phyloP scores from a whole-genome alignment of 2,329 filamentous ascomycete species.

The Fusarium torreyae region DNA sequence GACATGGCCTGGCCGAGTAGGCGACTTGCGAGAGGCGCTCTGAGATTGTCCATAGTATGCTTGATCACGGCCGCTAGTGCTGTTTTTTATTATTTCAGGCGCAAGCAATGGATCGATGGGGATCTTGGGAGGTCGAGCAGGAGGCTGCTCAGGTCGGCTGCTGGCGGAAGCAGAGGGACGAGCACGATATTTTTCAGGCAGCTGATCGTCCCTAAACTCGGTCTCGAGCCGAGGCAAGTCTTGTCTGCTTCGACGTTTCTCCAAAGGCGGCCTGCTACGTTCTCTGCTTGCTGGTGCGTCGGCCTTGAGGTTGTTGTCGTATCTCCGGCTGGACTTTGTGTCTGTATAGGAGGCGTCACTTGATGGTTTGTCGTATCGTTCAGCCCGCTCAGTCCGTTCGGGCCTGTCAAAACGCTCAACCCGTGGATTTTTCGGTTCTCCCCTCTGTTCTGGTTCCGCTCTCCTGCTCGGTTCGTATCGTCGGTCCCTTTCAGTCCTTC shows the following conservation, averaged over 20 bases:
- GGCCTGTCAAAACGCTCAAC: constrained; percentile 33
- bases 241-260: constrained; percentile 54
- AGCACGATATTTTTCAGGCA: constrained; percentile 54
- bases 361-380: constrained; percentile 29
- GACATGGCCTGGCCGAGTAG: constrained; percentile 52
- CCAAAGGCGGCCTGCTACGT: constrained; percentile 44
- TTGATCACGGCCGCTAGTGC: constrained; percentile 60
- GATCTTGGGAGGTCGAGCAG: constrained; percentile 49
- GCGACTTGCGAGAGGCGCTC: constrained; percentile 41
- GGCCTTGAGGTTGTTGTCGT: constrained; percentile 39
- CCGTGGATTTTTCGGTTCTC: constrained; percentile 25
- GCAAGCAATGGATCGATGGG: constrained; percentile 57
- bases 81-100: constrained; percentile 60
- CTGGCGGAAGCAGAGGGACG: constrained; percentile 55
- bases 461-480: constrained; percentile 21
- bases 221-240: constrained; percentile 64
- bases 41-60: constrained; percentile 53
- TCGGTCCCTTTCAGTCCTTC: constrained; percentile 8
- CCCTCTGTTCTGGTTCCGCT: constrained; percentile 41
- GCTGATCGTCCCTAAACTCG: constrained; percentile 50
- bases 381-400: constrained; percentile 20
- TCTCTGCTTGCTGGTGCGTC: constrained; percentile 35
- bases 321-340: constrained; percentile 27
- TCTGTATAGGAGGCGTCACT: constrained; percentile 30
- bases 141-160: constrained; percentile 52